phyloP scores from a whole-genome alignment of 257 asterid genomes.

The Haberlea rhodopensis region DNA sequence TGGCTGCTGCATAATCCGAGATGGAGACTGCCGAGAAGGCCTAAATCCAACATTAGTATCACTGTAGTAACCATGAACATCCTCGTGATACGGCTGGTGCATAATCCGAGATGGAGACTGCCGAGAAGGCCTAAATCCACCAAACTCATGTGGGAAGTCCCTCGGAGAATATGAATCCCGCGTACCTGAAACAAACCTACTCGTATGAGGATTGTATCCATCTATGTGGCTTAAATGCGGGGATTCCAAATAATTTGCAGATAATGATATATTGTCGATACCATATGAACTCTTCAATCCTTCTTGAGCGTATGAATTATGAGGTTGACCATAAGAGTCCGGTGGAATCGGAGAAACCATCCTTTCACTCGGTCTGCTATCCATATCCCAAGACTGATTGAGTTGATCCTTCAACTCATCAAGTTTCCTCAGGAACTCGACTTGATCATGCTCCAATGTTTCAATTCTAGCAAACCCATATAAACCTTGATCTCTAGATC shows the following conservation, averaged over 20 bases:
- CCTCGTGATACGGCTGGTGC: slow-evolving; percentile 46
- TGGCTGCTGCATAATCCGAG: slow-evolving; percentile 43
- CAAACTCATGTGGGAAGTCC: slow-evolving; percentile 41
- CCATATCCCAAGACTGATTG: slow-evolving; percentile 54
- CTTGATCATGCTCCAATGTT: slow-evolving; percentile 63
- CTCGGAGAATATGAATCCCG: slow-evolving; percentile 49
- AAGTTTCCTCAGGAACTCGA: slow-evolving; percentile 74
- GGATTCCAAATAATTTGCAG: slow-evolving; percentile 37
- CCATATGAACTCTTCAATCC: slow-evolving; percentile 38
- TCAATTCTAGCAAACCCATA: slow-evolving; percentile 52
- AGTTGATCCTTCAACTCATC: slow-evolving; percentile 75
- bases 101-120: slow-evolving; percentile 41
- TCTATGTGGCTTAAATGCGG: slow-evolving; percentile 37
- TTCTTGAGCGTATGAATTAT: slow-evolving; percentile 37
- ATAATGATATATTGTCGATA: slow-evolving; percentile 36
- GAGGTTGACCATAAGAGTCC: slow-evolving; percentile 44
- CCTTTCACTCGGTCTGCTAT: slow-evolving; percentile 52
- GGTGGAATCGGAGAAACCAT: slow-evolving; percentile 37
- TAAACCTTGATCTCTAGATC: slow-evolving; percentile 40
- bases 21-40: slow-evolving; percentile 42
- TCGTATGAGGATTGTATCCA: slow-evolving; percentile 38
- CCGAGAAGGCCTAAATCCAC: slow-evolving; percentile 43
- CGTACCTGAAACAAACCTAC: slow-evolving; percentile 37
- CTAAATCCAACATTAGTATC: too few relatives aligned
- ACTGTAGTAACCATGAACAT: slow-evolving; percentile 43